phyloP scores from a whole-genome alignment of 2,329 filamentous ascomycete genomes.

The Diaporthe destruens region DNA sequence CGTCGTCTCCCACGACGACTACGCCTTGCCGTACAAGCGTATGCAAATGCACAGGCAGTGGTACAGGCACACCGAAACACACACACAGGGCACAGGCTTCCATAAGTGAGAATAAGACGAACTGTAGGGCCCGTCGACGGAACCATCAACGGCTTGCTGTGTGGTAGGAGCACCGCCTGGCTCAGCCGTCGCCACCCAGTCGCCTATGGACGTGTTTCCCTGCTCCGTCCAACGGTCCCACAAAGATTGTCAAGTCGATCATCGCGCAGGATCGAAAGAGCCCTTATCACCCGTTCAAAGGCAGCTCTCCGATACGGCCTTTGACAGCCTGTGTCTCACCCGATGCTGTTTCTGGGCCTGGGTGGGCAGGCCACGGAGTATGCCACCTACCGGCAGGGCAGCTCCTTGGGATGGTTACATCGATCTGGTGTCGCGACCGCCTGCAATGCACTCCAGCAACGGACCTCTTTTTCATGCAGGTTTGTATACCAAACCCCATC shows the following conservation, averaged over 20 bases:
- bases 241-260: slow-evolving; percentile 39
- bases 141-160: neutral
- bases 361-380: slow-evolving; percentile 16
- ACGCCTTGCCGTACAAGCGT: slow-evolving; percentile 9
- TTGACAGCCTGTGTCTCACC: slow-evolving; percentile 34
- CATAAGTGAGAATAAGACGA: slow-evolving; percentile 27
- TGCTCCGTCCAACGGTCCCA: slow-evolving; percentile 34
- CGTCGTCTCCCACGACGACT: slow-evolving; percentile 2
- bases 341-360: slow-evolving; percentile 27
- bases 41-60: slow-evolving; percentile 6
- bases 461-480: slow-evolving; percentile 30
- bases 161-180: slow-evolving; percentile 19
- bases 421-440: slow-evolving; percentile 33
- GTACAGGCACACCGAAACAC: neutral
- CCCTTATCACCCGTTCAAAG: slow-evolving; percentile 30
- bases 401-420: slow-evolving; percentile 29
- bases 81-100: slow-evolving; percentile 14
- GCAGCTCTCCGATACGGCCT: slow-evolving; percentile 36
- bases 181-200: slow-evolving; percentile 15
- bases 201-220: slow-evolving; percentile 13
- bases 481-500: slow-evolving; percentile 3
- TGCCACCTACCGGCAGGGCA: slow-evolving; percentile 28
- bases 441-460: slow-evolving; percentile 28
- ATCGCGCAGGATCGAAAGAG: slow-evolving; percentile 37
- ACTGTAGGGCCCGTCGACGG: neutral